Percentiles rank a stretch among this genome's conserved stretches.
Conservation (phyloP, 2,329 filamentous ascomycete genomes). For the Albophoma yamanashiensis region DNA sequence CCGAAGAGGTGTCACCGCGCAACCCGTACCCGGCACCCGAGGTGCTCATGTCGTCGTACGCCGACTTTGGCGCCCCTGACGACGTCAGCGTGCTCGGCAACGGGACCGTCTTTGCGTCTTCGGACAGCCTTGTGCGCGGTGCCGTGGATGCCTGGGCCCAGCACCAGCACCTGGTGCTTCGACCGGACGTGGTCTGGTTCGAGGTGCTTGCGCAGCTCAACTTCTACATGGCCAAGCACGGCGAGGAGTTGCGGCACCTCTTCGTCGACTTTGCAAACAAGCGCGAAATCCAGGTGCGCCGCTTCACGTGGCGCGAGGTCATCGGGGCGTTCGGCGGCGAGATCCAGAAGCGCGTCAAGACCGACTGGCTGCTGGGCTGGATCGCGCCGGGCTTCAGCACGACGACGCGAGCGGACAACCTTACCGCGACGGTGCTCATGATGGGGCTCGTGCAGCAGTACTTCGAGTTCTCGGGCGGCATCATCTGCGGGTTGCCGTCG, state of each 20-base stretch:
- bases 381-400: conserved; percentile 32
- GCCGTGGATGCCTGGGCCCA: conserved; percentile 36
- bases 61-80: conserved; percentile 7
- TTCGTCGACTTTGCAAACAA: conserved; percentile 35
- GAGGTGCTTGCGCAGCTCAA: conserved; percentile 40
- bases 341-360: conserved; percentile 27
- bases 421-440: conserved; percentile 31
- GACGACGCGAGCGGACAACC: conserved; percentile 23
- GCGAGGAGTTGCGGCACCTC: conserved; percentile 30
- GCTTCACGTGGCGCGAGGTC: conserved; percentile 13
- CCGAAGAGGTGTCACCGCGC: conserved; percentile 15
- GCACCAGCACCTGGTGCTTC: conserved; percentile 37
- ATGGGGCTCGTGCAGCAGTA: conserved; percentile 32
- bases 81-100: conserved; percentile 5
- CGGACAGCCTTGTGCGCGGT: conserved; percentile 30
- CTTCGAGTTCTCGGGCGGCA: conserved; percentile 22
- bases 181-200: conserved; percentile 46
- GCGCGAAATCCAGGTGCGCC: conserved; percentile 24
- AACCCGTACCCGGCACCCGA: conserved; percentile 11
- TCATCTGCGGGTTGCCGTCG: conserved; percentile 31
- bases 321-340: conserved; percentile 23
- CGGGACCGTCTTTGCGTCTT: conserved; percentile 17
- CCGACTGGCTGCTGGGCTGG: conserved; percentile 29
- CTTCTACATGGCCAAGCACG: conserved; percentile 36
- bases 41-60: conserved; percentile 19